Base-by-base conservation (phyloP, 371 early-diverging fungal genomes). In the Saksenaea vasiformis region DNA sequence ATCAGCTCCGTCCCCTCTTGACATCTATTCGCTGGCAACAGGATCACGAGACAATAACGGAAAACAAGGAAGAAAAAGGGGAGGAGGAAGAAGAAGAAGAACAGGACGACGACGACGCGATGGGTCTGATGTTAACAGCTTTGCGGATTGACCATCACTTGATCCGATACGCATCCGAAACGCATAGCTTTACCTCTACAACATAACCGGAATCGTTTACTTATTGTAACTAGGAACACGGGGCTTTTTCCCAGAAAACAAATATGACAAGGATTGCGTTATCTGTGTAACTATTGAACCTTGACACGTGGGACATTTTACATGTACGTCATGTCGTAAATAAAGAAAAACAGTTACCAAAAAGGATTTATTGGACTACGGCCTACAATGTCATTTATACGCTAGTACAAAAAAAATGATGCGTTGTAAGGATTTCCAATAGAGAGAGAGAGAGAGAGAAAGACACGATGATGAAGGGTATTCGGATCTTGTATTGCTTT, bases 61-160 rank as follows among this genome's bases (percentile, higher is more conserved):
- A 65, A 11, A 37, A 64, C 36, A 11, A 19, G 31, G 31, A 58
- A 54, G 2, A 51, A 67, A 10, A 44, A 19, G n/a, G n/a, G 4
- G 39, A 41, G n/a, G 37, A 65, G 8, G 53, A 64, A 53, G 17
- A 19, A 19, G 31, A 58, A 54, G 2, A 51, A 67, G 11, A 44
- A 19, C 13, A 44, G 41, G 61, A 63, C 27, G 60, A 68, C 11
- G 38, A 37, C 0, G 64, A 68, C 22, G 41, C 47, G 7, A 58
- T 60, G 56, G 54, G 41, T n/a, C 57, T 41, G 0, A 59, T 68
- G 62, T 51, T 68, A 9, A 26, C 37, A 5, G 9, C 17, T 1
- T 38, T 68, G 26, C 38, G 31, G 5, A 51, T 68, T 31, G 64
- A 68, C 43, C 68, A 41, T 11, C 56, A 63, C 9, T 17, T 68